Evolutionary conservation across 2,329 filamentous ascomycete genomes (phyloP).

Genomic region (Curvularia sp.): DNA sequence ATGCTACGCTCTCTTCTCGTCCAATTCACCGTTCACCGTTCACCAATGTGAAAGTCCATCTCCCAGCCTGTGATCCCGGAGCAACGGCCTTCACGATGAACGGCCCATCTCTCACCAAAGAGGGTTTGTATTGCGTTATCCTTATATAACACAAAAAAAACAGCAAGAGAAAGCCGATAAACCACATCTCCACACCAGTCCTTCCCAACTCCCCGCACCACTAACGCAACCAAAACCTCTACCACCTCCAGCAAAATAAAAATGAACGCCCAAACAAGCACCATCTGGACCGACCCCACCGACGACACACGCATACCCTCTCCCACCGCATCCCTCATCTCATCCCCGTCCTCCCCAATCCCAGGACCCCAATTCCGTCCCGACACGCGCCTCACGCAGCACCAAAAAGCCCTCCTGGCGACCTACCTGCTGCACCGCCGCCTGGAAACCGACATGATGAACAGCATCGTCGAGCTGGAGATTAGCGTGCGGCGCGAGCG

Average conservation of each 20-base stretch:
- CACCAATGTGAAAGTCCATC: background rate
- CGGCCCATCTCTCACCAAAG: background rate
- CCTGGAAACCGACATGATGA: conserved; percentile 2
- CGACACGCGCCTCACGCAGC: background rate
- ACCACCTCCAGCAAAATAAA: background rate
- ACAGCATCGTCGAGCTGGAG: conserved; percentile 5
- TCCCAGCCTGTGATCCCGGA: background rate
- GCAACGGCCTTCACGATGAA: background rate
- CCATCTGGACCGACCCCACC: background rate
- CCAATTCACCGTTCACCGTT: background rate
- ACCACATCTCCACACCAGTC: background rate
- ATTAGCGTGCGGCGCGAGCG: conserved; percentile 8
- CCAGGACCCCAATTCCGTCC: background rate
- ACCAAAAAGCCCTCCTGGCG: conserved; percentile 3
- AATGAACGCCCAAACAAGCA: background rate
- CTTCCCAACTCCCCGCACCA: too few relatives aligned
- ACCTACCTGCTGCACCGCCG: background rate
- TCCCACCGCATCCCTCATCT: background rate
- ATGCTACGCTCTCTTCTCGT: background rate
- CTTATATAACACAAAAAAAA: background rate
- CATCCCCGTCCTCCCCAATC: background rate
- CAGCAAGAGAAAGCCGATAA: background rate
- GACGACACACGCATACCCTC: background rate
- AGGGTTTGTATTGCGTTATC: background rate
- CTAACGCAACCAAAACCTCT: background rate